A percentile compares a stretch with the other conserved stretches of the same genome.
These are phyloP conservation scores for Candida corydali DNA, from an alignment of 805 yeast species.

Conservation along the genomic window DNA sequence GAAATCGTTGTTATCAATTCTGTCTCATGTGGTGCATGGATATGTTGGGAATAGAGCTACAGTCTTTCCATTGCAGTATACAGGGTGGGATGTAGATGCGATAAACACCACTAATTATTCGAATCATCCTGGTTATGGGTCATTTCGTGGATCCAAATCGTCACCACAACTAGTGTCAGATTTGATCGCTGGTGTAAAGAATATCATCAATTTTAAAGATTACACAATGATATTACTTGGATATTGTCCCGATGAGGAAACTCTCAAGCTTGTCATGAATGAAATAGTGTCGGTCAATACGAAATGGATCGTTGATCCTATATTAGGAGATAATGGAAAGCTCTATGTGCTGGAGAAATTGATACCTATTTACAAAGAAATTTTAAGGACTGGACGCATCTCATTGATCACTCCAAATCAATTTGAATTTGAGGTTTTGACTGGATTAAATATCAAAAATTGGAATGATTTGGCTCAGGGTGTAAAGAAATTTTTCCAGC, in stretches of 20 bases:
- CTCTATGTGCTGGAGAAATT: constrained; percentile 65
- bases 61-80: constrained; percentile 58
- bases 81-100: constrained; percentile 69
- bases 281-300: constrained; percentile 26
- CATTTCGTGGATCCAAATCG: constrained; percentile 45
- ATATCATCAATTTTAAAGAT: constrained; percentile 25
- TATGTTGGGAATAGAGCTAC: constrained; percentile 69
- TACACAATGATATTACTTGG: constrained; percentile 78
- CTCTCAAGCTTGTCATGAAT: constrained; percentile 46
- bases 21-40: constrained; percentile 71
- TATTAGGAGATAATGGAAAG: constrained; percentile 85
- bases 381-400: constrained; percentile 42
- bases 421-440: constrained; percentile 63
- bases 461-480: constrained; percentile 35
- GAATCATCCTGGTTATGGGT: constrained; percentile 70
- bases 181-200: constrained; percentile 30
- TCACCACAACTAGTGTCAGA: constrained; percentile 25
- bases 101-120: constrained; percentile 63
- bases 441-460: constrained; percentile 40
- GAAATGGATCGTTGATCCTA: constrained; percentile 78
- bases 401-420: constrained; percentile 68
- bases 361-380: constrained; percentile 46
- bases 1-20: constrained; percentile 44
- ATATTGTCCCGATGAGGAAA: constrained; percentile 63
- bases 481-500: constrained; percentile 36